Evolutionary conservation across 2,329 filamentous ascomycete genomes (phyloP).

Genomic region (Amylocarpus encephaloides): DNA sequence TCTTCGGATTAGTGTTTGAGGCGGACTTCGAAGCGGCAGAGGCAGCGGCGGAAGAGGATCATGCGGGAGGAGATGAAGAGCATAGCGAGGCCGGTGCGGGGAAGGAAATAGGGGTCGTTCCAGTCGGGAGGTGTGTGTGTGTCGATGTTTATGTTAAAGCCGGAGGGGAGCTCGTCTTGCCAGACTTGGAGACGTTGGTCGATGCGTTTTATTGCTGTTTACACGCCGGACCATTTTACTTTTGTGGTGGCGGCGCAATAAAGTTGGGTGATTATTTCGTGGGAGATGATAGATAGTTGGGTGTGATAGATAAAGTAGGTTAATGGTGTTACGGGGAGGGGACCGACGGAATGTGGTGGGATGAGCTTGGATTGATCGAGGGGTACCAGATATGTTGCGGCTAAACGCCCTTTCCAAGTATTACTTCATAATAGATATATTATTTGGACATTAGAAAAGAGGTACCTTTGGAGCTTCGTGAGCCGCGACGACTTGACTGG

Average conservation of each 20-base stretch:
- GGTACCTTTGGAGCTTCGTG: constrained; percentile 5
- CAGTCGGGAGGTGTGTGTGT: constrained; percentile 10
- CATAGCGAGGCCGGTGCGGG: constrained; percentile 21
- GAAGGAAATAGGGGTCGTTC: constrained; percentile 9
- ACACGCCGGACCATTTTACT: constrained; percentile 22
- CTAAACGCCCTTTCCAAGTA: constrained; percentile 1
- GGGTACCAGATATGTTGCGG: constrained; percentile 13
- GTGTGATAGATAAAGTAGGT: constrained; percentile 26
- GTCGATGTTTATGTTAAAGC: constrained; percentile 21
- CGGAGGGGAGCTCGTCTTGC: constrained; percentile 14
- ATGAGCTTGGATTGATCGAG: background rate
- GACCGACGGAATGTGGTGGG: constrained; percentile 8
- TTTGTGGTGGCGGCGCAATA: constrained; percentile 23
- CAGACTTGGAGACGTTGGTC: constrained; percentile 18
- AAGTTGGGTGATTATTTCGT: constrained; percentile 23
- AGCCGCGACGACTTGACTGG: constrained; percentile 5
- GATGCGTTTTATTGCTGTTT: constrained; percentile 19
- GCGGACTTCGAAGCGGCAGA: constrained; percentile 23
- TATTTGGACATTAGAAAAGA: background rate
- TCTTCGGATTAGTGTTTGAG: constrained; percentile 11
- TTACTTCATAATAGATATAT: background rate
- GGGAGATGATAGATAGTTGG: constrained; percentile 23
- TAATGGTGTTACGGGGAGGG: constrained; percentile 14
- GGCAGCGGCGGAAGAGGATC: constrained; percentile 25
- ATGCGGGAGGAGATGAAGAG: constrained; percentile 21